A percentile compares a stretch with the other conserved stretches of the same genome.
phyloP scores from a whole-genome alignment of 441 rosid species.

The Jatropha multifida region DNA sequence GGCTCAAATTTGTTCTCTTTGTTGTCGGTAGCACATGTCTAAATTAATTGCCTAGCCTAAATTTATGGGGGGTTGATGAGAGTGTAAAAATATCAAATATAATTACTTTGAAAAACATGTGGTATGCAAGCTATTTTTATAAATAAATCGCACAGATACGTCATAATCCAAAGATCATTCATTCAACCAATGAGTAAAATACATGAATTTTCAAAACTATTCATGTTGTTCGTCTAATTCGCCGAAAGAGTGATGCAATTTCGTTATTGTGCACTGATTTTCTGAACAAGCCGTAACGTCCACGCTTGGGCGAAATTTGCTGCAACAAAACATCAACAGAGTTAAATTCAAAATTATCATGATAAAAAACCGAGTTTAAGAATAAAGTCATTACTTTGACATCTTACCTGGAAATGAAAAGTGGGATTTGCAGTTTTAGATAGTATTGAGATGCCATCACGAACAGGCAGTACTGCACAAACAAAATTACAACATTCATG shows the following conservation, averaged over 20 bases:
- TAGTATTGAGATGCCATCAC: constrained; percentile 35
- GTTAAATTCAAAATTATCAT: not conserved
- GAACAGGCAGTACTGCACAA: constrained; percentile 37
- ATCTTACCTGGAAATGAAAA: constrained; percentile 62
- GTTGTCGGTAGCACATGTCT: too few species aligned
- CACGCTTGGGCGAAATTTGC: constrained; percentile 32
- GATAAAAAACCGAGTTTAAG: not conserved
- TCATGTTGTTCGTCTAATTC: constrained; percentile 36
- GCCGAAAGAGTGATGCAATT: constrained; percentile 41
- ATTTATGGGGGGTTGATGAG: too few species aligned
- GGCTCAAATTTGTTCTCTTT: too few species aligned
- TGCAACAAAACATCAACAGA: constrained; percentile 13
- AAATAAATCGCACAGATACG: too few species aligned
- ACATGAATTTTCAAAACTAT: not conserved
- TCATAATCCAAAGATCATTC: not conserved
- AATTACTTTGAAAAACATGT: too few species aligned
- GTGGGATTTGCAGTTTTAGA: constrained; percentile 38
- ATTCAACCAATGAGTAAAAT: not conserved
- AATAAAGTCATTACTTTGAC: not conserved
- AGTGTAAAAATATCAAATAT: too few species aligned
- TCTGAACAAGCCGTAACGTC: constrained; percentile 29
- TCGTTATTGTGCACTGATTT: constrained; percentile 29
- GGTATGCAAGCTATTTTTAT: too few species aligned
- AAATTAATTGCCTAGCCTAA: too few species aligned
- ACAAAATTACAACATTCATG: not conserved